Evolutionary conservation across 176 grass and related monocot species (phyloP).

Genomic region (Ampelocalamus luodianensis): DNA sequence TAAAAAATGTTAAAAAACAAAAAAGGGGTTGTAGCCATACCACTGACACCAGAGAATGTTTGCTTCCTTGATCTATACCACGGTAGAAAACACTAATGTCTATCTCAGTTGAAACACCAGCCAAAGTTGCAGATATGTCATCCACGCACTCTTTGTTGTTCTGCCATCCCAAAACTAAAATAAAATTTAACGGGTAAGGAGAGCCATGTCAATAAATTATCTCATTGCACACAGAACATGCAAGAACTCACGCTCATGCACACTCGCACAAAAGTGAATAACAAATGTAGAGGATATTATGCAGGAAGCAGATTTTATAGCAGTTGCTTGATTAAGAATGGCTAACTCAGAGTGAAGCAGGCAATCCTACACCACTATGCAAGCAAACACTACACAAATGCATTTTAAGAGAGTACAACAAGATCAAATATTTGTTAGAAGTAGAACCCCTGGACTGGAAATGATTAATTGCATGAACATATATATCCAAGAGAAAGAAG

Average conservation of each 20-base stretch:
- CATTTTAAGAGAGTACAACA: neutral
- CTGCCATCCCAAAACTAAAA: conserved; percentile 96
- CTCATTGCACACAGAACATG: conserved; percentile 5
- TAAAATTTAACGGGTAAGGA: conserved; percentile 36
- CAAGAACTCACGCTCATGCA: conserved; percentile 1
- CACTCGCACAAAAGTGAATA: conserved; percentile 11
- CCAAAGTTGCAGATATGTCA: conserved; percentile 96
- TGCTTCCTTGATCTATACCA: conserved; percentile 85
- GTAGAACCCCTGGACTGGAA: neutral
- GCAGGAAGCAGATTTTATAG: conserved; percentile 7
- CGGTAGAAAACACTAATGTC: conserved; percentile 80
- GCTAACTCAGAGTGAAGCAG: conserved; percentile 17
- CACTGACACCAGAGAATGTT: conserved; percentile 87
- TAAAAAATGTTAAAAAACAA: conserved; percentile 24
- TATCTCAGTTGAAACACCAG: conserved; percentile 81
- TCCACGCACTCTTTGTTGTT: conserved; percentile 85
- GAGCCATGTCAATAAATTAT: conserved; percentile 9
- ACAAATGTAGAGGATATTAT: conserved; percentile 31
- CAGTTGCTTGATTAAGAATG: conserved; percentile 24
- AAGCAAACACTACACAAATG: neutral
- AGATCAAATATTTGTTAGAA: conserved; percentile 23
- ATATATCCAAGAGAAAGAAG: conserved; percentile 39
- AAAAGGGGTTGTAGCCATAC: conserved; percentile 51
- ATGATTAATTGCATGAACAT: conserved; percentile 3
- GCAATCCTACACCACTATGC: conserved; percentile 9